Percentiles rank a stretch among this genome's conserved stretches.
Conservation (phyloP, 148 eudicot genomes). For the Vaccinium darrowii region DNA sequence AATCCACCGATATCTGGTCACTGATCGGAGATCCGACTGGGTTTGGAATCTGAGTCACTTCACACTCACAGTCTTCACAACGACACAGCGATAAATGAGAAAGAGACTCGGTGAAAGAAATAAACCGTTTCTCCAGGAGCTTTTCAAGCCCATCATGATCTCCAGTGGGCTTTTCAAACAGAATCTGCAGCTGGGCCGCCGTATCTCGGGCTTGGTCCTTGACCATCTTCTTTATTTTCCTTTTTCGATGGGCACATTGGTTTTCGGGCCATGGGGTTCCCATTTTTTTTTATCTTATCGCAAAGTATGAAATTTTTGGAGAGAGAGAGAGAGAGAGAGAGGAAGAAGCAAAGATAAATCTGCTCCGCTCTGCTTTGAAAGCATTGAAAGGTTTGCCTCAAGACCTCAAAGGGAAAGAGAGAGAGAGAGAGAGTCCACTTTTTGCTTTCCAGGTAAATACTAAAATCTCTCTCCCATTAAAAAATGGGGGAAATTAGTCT, state of each 20-base stretch:
- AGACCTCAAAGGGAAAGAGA: too few species aligned
- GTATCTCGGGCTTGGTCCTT: constrained; percentile 22
- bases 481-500: too few species aligned
- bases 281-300: neutral
- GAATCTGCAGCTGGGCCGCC: constrained; percentile 12
- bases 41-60: constrained; percentile 11
- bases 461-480: too few species aligned
- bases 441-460: too few species aligned
- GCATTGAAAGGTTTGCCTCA: too few species aligned
- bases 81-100: constrained; percentile 16
- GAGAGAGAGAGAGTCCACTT: too few species aligned
- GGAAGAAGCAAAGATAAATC: too few species aligned
- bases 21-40: constrained; percentile 4
- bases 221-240: constrained; percentile 10
- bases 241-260: neutral
- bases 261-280: neutral
- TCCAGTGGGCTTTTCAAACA: neutral
- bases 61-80: neutral
- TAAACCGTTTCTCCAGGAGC: constrained; percentile 18
- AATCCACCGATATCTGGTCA: constrained; percentile 11
- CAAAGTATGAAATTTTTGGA: too few species aligned
- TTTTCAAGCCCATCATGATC: constrained; percentile 16
- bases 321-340: too few species aligned
- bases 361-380: too few species aligned
- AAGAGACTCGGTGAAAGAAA: constrained; percentile 23